Percentiles rank a stretch among this genome's conserved stretches.
phyloP scores from a whole-genome alignment of 148 eudicot genomes.

The Rheum nobile region DNA sequence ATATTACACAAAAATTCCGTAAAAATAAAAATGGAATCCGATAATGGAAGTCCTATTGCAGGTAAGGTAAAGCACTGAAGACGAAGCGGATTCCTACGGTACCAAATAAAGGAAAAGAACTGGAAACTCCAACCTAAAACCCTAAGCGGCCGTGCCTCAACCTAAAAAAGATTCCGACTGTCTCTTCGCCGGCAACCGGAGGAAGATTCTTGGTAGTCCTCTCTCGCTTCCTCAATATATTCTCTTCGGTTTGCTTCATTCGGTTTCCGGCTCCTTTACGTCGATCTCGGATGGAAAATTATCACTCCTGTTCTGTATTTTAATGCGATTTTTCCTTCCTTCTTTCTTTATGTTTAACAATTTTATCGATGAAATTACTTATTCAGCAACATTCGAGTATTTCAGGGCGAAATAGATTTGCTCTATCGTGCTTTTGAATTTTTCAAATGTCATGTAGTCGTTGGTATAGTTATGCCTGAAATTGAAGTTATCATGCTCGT shows the following conservation, averaged over 20 bases:
- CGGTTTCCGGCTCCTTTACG: neutral
- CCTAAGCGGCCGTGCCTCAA: neutral
- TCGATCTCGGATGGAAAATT: neutral
- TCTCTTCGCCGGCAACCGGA: neutral
- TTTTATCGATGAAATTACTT: neutral
- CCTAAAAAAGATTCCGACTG: neutral
- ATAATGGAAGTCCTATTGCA: too few relatives aligned
- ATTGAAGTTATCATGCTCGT: neutral
- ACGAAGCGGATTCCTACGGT: too few relatives aligned
- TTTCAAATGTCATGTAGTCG: neutral
- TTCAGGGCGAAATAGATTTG: neutral
- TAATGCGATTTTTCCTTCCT: neutral
- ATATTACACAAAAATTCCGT: too few relatives aligned
- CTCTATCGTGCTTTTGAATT: neutral
- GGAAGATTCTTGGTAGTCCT: neutral
- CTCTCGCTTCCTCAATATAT: neutral
- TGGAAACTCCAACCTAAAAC: neutral
- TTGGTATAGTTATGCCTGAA: neutral
- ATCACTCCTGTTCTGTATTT: too few relatives aligned
- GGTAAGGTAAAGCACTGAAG: too few relatives aligned
- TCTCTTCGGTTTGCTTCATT: neutral
- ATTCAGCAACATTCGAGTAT: neutral
- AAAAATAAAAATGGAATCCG: too few relatives aligned
- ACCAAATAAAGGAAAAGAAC: neutral
- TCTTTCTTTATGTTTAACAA: neutral